These are phyloP conservation scores for Yamadazyma akitaensis DNA, from an alignment of 805 yeast genomes.

Conservation along the genomic window DNA sequence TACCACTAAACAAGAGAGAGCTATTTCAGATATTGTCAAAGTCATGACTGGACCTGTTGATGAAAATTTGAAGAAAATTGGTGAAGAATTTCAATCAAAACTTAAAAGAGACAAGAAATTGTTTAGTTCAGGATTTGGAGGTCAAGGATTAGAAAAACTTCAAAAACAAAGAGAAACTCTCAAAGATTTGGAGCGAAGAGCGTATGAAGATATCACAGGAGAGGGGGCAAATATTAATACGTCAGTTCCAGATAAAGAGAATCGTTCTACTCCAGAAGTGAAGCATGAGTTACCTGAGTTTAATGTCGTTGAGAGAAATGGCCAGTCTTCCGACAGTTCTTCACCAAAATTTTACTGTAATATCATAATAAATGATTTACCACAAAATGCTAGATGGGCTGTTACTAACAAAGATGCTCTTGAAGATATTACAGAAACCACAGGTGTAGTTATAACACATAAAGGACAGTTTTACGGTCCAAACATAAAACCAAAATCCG, in stretches of 20 bases:
- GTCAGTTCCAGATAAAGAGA: not conserved
- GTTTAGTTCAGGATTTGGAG: constrained; percentile 82
- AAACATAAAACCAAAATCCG: constrained; percentile 40
- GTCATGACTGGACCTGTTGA: constrained; percentile 58
- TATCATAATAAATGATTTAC: constrained; percentile 78
- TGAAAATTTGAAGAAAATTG: constrained; percentile 46
- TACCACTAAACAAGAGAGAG: constrained; percentile 55
- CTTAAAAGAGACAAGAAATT: constrained; percentile 64
- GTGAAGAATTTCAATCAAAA: constrained; percentile 54
- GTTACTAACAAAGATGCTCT: constrained; percentile 67
- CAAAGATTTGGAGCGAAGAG: constrained; percentile 46
- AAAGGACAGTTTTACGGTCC: constrained; percentile 69
- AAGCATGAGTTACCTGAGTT: constrained; percentile 38
- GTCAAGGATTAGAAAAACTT: constrained; percentile 57
- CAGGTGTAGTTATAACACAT: constrained; percentile 74
- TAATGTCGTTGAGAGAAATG: constrained; percentile 40
- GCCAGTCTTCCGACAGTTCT: constrained; percentile 50
- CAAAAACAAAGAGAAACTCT: constrained; percentile 21
- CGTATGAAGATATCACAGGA: constrained; percentile 31
- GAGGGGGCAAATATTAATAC: not conserved
- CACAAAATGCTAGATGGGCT: constrained; percentile 75
- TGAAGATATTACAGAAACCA: constrained; percentile 61
- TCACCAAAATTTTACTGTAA: constrained; percentile 64
- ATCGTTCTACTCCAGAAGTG: not conserved
- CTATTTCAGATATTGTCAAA: constrained; percentile 65